Evolutionary conservation across 331 rosid species (phyloP).

Genomic region (Prunus yedoensis): DNA sequence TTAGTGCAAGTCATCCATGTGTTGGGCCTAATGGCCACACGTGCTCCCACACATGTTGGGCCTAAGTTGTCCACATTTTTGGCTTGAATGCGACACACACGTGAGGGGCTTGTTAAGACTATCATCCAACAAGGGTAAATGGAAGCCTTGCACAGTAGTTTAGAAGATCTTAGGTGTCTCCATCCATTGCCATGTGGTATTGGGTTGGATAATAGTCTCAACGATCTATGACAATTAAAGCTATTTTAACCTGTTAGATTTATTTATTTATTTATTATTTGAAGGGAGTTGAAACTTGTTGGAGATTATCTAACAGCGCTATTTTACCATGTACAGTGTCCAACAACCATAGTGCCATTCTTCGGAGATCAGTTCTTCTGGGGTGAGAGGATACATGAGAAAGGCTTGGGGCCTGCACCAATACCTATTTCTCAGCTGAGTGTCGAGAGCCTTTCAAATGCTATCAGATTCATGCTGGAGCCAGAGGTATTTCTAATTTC

Average conservation of each 20-base stretch:
- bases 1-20: too few species aligned
- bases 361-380: conserved; percentile 99
- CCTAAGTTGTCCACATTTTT: too few species aligned
- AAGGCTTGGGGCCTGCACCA: conserved; percentile 81
- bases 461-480: conserved; percentile 85
- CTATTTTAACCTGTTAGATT: neutral
- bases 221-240: neutral
- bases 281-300: neutral
- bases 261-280: too few species aligned
- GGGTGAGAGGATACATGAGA: conserved; percentile 78
- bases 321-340: conserved; percentile 61
- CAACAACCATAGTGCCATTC: conserved; percentile 94
- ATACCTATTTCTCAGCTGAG: conserved; percentile 76
- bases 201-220: too few species aligned
- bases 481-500: conserved; percentile 58
- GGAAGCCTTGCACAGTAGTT: too few species aligned
- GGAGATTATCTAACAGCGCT: conserved; percentile 15
- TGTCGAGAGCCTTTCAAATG: conserved; percentile 63
- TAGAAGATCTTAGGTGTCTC: too few species aligned
- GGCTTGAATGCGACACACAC: too few species aligned
- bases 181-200: too few species aligned
- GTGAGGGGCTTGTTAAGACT: too few species aligned
- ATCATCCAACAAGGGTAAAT: too few species aligned
- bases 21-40: too few species aligned
- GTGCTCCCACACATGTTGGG: too few species aligned